These are phyloP conservation scores for Tricholoma sp. DNA, from an alignment of 768 basidiomycete species.

Conservation along the genomic window DNA sequence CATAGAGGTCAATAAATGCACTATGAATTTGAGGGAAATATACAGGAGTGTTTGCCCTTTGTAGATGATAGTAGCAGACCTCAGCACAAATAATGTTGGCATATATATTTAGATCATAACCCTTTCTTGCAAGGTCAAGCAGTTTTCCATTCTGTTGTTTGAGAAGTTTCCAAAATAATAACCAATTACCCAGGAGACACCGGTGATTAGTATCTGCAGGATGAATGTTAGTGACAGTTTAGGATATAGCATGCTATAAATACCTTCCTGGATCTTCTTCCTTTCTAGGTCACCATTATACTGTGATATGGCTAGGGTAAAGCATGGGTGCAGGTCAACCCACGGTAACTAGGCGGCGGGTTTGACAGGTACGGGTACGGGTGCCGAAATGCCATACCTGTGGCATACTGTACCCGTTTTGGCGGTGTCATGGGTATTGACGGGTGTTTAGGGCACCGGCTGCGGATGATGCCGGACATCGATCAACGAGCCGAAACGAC, in stretches of 20 bases:
- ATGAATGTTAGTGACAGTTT: not conserved
- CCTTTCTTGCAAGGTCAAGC: not conserved
- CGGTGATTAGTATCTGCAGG: not conserved
- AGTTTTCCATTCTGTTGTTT: slow-evolving; percentile 1
- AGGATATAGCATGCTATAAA: not conserved
- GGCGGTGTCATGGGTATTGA: no score
- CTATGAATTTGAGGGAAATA: slow-evolving; percentile 8
- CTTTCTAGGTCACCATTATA: slow-evolving; percentile 2
- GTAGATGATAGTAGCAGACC: slow-evolving; percentile 13
- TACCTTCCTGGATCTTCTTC: not conserved
- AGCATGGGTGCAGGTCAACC: no score
- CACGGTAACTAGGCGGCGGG: no score
- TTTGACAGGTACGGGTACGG: no score
- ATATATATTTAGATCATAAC: slow-evolving; percentile 12
- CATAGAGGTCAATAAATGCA: slow-evolving; percentile 11
- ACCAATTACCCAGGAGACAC: slow-evolving; percentile 12
- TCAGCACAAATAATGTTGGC: slow-evolving; percentile 11
- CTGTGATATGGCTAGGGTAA: slow-evolving; percentile 8
- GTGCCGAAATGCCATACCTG: no score
- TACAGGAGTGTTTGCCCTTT: slow-evolving; percentile 3
- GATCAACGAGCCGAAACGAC: no score
- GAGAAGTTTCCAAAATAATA: slow-evolving; percentile 11
- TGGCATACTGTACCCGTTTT: no score
- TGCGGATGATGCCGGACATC: no score
- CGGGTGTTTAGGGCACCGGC: no score